phyloP scores from a whole-genome alignment of 305 asterid species.

The Salvia sclarea region DNA sequence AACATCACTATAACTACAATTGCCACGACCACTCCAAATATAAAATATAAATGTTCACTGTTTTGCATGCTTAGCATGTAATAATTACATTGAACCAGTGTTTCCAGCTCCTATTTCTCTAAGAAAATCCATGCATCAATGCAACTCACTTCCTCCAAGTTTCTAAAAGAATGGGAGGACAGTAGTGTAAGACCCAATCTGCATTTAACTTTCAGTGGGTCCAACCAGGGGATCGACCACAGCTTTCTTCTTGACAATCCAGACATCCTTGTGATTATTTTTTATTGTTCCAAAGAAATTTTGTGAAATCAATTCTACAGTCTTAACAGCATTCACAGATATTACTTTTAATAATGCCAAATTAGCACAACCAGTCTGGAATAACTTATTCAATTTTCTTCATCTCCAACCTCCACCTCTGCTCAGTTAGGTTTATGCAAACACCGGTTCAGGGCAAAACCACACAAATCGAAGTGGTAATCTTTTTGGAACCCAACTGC shows the following conservation, averaged over 20 bases:
- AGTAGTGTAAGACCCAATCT: neutral
- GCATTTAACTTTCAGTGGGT: neutral
- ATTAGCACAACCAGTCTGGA: neutral
- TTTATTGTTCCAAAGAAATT: constrained; percentile 10
- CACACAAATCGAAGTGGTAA: neutral
- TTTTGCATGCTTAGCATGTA: neutral
- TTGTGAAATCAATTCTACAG: constrained; percentile 10
- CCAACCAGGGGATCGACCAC: neutral
- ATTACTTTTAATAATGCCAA: neutral
- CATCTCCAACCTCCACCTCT: neutral
- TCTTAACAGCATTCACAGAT: neutral
- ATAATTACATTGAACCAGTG: neutral
- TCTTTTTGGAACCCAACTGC: neutral
- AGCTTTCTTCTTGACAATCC: neutral
- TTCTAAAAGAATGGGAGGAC: neutral
- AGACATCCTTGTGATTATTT: neutral
- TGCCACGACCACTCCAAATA: too few relatives aligned
- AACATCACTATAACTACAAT: too few relatives aligned
- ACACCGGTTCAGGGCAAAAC: neutral
- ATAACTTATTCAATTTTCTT: neutral
- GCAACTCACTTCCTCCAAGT: constrained; percentile 6
- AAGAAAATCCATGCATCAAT: constrained; percentile 5
- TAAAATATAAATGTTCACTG: too few relatives aligned
- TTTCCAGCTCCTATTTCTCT: constrained; percentile 2
- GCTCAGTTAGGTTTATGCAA: neutral